phyloP scores from a whole-genome alignment of 2,329 filamentous ascomycete species.

The Plenodomus biglobosus region DNA sequence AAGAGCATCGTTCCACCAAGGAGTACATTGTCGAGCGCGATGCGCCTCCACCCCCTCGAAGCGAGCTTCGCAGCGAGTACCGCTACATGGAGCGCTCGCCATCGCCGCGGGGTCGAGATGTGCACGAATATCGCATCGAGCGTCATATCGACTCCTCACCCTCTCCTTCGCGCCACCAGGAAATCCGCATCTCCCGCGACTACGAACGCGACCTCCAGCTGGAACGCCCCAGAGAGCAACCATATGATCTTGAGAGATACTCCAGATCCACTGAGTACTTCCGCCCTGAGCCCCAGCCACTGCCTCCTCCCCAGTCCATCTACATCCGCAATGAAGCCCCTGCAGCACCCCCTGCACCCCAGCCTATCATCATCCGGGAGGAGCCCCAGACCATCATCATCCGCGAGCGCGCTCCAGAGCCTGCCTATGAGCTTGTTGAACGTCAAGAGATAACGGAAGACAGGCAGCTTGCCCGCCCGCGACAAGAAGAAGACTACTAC shows the following conservation, averaged over 20 bases:
- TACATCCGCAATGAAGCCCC: slow-evolving; percentile 54
- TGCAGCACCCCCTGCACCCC: slow-evolving; percentile 31
- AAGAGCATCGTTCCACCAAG: slow-evolving; percentile 36
- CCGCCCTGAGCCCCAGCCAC: slow-evolving; percentile 45
- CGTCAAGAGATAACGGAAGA: slow-evolving; percentile 58
- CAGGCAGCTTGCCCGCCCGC: slow-evolving; percentile 49
- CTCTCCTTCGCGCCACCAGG: slow-evolving; percentile 48
- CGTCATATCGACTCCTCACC: slow-evolving; percentile 51
- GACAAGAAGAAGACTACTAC: slow-evolving; percentile 62
- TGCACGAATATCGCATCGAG: slow-evolving; percentile 56
- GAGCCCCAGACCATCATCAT: slow-evolving; percentile 50
- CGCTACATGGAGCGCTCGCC: slow-evolving; percentile 43
- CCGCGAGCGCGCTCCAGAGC: slow-evolving; percentile 51
- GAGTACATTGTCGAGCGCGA: slow-evolving; percentile 46
- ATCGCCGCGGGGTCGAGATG: slow-evolving; percentile 50
- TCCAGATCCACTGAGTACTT: slow-evolving; percentile 57
- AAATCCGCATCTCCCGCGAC: slow-evolving; percentile 40
- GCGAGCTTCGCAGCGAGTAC: slow-evolving; percentile 40
- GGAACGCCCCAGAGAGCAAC: slow-evolving; percentile 24
- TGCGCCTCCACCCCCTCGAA: slow-evolving; percentile 19
- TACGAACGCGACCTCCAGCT: slow-evolving; percentile 13
- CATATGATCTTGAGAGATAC: slow-evolving; percentile 52
- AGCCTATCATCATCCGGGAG: slow-evolving; percentile 52
- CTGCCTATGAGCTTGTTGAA: slow-evolving; percentile 62
- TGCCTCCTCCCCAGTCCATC: slow-evolving; percentile 45